Percentiles rank a stretch among this genome's conserved stretches.
These are phyloP conservation scores for Solanum clarkiae DNA, from an alignment of 257 asterid species.

Conservation along the genomic window DNA sequence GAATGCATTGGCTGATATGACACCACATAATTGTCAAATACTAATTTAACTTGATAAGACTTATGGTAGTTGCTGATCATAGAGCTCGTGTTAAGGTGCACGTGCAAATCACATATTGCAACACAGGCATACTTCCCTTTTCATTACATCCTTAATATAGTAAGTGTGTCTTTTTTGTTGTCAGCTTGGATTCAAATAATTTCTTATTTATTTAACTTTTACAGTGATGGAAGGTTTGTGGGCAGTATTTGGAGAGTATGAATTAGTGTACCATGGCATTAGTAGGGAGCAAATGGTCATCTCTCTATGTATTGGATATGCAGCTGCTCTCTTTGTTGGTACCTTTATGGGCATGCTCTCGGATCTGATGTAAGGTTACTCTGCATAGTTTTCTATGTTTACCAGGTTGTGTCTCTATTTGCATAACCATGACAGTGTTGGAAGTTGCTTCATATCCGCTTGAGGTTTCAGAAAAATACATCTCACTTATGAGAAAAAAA, in stretches of 20 bases:
- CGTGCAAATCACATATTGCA: neutral
- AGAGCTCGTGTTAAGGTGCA: neutral
- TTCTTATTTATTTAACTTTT: neutral
- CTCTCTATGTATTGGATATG: slow-evolving; percentile 46
- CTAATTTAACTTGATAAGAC: neutral
- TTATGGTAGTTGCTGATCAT: neutral
- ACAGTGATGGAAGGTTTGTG: slow-evolving; percentile 67
- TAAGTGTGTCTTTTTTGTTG: neutral
- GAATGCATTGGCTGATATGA: neutral
- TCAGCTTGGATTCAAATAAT: neutral
- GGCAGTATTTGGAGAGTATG: slow-evolving; percentile 83
- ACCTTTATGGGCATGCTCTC: slow-evolving; percentile 63
- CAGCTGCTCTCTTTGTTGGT: slow-evolving; percentile 45
- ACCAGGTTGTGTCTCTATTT: neutral
- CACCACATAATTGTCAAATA: neutral
- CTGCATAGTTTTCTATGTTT: neutral
- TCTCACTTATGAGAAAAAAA: neutral
- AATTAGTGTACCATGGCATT: slow-evolving; percentile 47
- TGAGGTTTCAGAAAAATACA: neutral
- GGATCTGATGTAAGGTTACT: slow-evolving; percentile 60
- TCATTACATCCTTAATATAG: neutral
- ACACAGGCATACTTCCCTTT: neutral
- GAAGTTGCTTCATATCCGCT: neutral
- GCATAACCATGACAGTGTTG: neutral
- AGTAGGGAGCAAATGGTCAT: slow-evolving; percentile 55